Percentiles rank a stretch among this genome's conserved stretches.
Conservation (phyloP, 305 asterid species). For the Rubia balearica region DNA sequence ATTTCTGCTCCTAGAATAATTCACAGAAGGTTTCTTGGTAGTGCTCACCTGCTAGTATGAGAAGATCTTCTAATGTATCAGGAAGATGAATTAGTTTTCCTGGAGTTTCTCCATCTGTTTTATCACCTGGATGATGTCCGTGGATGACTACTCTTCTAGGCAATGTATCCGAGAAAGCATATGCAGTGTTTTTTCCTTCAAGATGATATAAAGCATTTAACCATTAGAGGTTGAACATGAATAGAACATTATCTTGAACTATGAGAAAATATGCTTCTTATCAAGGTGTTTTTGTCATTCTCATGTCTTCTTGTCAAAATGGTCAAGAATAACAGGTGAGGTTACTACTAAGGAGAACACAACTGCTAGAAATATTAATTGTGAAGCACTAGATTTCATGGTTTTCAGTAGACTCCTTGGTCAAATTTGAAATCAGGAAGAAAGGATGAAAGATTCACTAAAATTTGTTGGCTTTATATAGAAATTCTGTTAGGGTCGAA, state of each 20-base stretch:
- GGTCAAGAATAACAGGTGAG: neutral
- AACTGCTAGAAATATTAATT: neutral
- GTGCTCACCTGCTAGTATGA: slow-evolving; percentile 63
- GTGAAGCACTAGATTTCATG: neutral
- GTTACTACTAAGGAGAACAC: neutral
- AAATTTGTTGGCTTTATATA: neutral
- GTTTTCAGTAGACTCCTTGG: neutral
- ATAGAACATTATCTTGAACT: neutral
- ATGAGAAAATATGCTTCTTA: neutral
- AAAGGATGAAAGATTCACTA: neutral
- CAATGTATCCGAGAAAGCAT: slow-evolving; percentile 24
- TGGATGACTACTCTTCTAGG: slow-evolving; percentile 72
- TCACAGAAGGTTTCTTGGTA: neutral
- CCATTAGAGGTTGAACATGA: slow-evolving; percentile 10
- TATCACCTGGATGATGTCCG: slow-evolving; percentile 71
- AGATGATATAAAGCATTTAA: slow-evolving; percentile 14
- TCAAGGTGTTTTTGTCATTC: neutral
- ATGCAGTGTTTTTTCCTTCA: slow-evolving; percentile 35
- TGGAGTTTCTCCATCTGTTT: slow-evolving; percentile 36
- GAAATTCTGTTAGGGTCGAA: neutral
- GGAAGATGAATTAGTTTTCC: slow-evolving; percentile 88
- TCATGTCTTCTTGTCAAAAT: neutral
- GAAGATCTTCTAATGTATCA: slow-evolving; percentile 56
- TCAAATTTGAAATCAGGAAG: neutral
- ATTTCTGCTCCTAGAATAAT: neutral